Base-by-base conservation (phyloP, 768 basidiomycete genomes). In the Pleurotus cornucopiae region DNA sequence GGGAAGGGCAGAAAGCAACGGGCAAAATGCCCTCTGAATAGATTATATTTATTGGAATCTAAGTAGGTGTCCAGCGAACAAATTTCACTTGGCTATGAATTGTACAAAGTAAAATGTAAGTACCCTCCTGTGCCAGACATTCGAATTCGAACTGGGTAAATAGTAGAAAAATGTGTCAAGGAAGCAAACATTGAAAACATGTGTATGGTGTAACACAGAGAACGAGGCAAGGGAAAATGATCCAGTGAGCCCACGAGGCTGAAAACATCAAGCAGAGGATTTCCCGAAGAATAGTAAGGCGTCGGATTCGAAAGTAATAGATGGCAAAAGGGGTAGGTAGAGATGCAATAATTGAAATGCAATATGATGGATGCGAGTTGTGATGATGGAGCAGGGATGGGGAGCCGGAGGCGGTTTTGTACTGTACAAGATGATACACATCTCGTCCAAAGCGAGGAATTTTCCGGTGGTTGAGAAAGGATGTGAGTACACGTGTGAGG, bases 391-490 rank as follows among this genome's bases (percentile, higher is more conserved):
- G 51, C 14, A 23, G 57, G 51, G 43, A 38, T 48, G 43, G 39
- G 16, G 12, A 45, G 16, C 14, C 18, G 7, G 55, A 9, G 56
- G 46, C 47, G 3, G 39, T n/a, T 21, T 18, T 53, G 39, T 53
- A 40, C 30, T 34, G 51, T 53, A 53, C 51, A 53, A n/a, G 43
- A 20, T 62, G 55, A 55, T 69, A 73, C 71, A 72, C 64, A 71
- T 53, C 67, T 72, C 72, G 70, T 70, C 68, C 72, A 64, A 34
- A 69, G 69, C 72, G 70, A 73, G 69, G 68, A 64, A 54, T 63
- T 64, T 66, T 64, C 61, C 56, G 53, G 60, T 47, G 26, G 41
- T n/a, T 39, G 51, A 41, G 14, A 38, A 40, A 41, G 51, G 34
- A 53, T 38, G 38, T 40, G 51, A 26, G 16, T 49, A n/a, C 14